phyloP scores from a whole-genome alignment of 768 basidiomycete species.

The Kwoniella dejecticola region DNA sequence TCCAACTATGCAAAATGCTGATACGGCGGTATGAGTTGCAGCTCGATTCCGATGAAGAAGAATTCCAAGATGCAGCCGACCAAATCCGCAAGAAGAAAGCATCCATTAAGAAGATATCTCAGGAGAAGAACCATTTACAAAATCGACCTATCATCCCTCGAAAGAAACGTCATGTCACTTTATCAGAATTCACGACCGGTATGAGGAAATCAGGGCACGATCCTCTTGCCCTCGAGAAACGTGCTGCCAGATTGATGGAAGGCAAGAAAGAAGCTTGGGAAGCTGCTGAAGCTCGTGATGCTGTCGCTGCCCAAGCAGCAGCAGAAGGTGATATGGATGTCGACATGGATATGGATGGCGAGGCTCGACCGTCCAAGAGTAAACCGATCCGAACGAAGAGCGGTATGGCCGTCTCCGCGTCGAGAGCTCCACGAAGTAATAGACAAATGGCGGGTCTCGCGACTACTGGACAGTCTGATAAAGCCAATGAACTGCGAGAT shows the following conservation, averaged over 20 bases:
- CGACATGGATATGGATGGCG: conserved; percentile 55
- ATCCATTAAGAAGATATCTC: conserved; percentile 65
- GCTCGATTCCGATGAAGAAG: conserved; percentile 68
- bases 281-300: conserved; percentile 59
- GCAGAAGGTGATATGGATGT: conserved; percentile 65
- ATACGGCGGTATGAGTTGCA: no score
- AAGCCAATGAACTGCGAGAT: conserved; percentile 78
- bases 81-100: conserved; percentile 63
- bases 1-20: no score
- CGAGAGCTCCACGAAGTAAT: conserved; percentile 69
- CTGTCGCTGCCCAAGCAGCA: conserved; percentile 37
- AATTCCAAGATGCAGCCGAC: conserved; percentile 66
- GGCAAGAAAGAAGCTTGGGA: conserved; percentile 61
- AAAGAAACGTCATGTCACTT: conserved; percentile 66
- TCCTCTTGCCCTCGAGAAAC: conserved; percentile 80
- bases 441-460: conserved; percentile 77
- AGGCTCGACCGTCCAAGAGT: not conserved
- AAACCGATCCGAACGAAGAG: conserved; percentile 59
- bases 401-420: conserved; percentile 43
- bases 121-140: conserved; percentile 83
- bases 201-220: conserved; percentile 88
- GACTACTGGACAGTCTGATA: conserved; percentile 73
- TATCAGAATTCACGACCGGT: conserved; percentile 74
- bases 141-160: conserved; percentile 76
- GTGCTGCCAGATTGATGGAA: conserved; percentile 72